phyloP scores from a whole-genome alignment of 1,139 yeast species.

The Pichia sp. region DNA sequence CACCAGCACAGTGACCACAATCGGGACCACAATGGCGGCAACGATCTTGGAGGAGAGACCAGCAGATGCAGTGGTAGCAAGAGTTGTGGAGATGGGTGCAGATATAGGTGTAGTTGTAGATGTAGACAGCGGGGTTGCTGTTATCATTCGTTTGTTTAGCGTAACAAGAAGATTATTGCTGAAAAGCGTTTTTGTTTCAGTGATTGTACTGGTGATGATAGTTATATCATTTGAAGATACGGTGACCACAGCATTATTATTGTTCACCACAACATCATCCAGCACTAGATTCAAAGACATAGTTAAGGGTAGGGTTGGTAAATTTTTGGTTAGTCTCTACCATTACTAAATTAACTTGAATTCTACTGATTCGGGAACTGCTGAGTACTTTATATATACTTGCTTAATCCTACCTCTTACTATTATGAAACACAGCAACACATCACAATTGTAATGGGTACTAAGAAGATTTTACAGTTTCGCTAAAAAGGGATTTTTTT shows the following conservation, averaged over 20 bases:
- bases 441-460: background rate
- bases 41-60: background rate
- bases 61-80: background rate
- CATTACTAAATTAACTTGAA: background rate
- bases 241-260: background rate
- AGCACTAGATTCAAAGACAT: slow-evolving; percentile 7
- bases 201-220: slow-evolving; percentile 11
- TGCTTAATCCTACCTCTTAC: background rate
- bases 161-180: background rate
- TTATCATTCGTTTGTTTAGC: background rate
- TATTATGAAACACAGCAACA: background rate
- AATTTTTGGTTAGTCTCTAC: background rate
- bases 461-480: too few species aligned
- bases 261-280: background rate
- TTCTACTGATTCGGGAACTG: background rate
- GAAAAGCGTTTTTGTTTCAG: slow-evolving; percentile 2
- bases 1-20: background rate
- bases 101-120: background rate
- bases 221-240: slow-evolving; percentile 1
- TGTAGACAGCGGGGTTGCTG: background rate
- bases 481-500: background rate
- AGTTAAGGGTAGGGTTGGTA: background rate
- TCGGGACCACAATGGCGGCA: background rate
- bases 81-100: background rate
- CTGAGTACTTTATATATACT: background rate